These are phyloP conservation scores for Papiliotrema flavescens DNA, from an alignment of 1,284 basidiomycete species.

Conservation along the genomic window DNA sequence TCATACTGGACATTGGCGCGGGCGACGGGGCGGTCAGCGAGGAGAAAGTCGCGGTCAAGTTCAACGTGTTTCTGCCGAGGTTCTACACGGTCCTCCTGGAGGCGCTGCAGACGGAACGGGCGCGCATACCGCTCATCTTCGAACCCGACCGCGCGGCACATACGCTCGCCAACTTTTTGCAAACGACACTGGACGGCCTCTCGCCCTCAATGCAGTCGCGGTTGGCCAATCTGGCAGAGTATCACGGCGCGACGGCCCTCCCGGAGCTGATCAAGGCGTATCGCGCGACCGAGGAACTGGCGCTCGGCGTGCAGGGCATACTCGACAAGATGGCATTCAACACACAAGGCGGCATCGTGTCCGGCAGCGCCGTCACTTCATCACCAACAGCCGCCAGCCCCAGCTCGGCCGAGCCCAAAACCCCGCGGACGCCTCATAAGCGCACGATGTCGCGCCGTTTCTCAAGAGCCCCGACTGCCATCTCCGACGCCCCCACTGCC, in stretches of 20 bases:
- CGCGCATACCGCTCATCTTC: constrained; percentile 72
- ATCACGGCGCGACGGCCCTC: constrained; percentile 62
- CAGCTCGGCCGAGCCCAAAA: constrained; percentile 1
- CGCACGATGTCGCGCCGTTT: constrained; percentile 32
- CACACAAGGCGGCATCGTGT: constrained; percentile 27
- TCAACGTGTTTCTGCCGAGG: constrained; percentile 64
- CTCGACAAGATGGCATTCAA: constrained; percentile 60
- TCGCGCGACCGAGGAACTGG: constrained; percentile 75
- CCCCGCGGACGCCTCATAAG: constrained; percentile 2
- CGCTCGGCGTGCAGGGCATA: constrained; percentile 63
- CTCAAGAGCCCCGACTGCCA: constrained; percentile 25
- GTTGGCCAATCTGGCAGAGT: constrained; percentile 62
- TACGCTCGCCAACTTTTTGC: constrained; percentile 74
- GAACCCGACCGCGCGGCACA: constrained; percentile 59
- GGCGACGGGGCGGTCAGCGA: constrained; percentile 8
- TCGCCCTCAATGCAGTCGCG: constrained; percentile 75
- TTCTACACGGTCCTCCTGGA: constrained; percentile 62
- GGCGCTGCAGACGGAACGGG: constrained; percentile 63
- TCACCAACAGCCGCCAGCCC: constrained; percentile 9
- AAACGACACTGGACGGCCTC: constrained; percentile 68
- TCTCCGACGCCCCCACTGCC: constrained; percentile 11
- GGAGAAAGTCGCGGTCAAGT: constrained; percentile 43
- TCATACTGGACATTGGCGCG: constrained; percentile 53
- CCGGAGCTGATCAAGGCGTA: constrained; percentile 67
- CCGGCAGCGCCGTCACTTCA: constrained; percentile 19